Base-by-base conservation (phyloP, 768 basidiomycete genomes). In the Calocybe indica region DNA sequence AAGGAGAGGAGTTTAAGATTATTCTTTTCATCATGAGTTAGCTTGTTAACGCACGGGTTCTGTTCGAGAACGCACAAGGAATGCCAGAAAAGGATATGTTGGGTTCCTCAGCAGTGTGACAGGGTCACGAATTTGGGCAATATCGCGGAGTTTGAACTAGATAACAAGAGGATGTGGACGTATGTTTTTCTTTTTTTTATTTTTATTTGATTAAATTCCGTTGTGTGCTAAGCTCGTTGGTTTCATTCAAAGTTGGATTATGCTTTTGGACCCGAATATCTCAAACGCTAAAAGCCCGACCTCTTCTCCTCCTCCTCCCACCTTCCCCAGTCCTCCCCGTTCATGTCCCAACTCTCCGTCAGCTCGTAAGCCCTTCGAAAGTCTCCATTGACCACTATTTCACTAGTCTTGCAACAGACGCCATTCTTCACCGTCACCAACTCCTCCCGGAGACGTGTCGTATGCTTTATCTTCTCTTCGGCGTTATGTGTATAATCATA, bases 191-290 rank as follows among this genome's bases (percentile, higher is more conserved):
- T 3, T 40, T 15, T 13, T 30, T 22, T 22, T 22, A 22, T 22
- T 22, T 22, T 22, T 22, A 22, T 22, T 22, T 22, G 22, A 22
- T 22, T 22, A 22, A 22, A 22, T 22, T 22, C 22, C 22, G 22
- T 22, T 22, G 22, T 22, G 22, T 22, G 22, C 22, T 22, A 22
- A 22, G 22, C 22, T 22, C 22, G 22, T 22, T 22, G 22, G 22
- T 22, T 22, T 22, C 22, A 22, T 22, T 22, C 22, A 22, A 22
- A 22, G 22, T 22, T 22, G 22, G 22, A 22, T 22, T 22, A 22
- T 22, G 22, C 22, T 40, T 40, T 47, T 37, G 46, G 46, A 47
- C 39, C 46, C 46, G 46, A 47, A 47, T 47, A 47, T 41, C 37
- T 42, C 32, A 29, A 48, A 10, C 2, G 47, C 47, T 48, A 48